Evolutionary conservation across 805 yeast genomes (phyloP).

Genomic region (Clavispora phyllophila): DNA sequence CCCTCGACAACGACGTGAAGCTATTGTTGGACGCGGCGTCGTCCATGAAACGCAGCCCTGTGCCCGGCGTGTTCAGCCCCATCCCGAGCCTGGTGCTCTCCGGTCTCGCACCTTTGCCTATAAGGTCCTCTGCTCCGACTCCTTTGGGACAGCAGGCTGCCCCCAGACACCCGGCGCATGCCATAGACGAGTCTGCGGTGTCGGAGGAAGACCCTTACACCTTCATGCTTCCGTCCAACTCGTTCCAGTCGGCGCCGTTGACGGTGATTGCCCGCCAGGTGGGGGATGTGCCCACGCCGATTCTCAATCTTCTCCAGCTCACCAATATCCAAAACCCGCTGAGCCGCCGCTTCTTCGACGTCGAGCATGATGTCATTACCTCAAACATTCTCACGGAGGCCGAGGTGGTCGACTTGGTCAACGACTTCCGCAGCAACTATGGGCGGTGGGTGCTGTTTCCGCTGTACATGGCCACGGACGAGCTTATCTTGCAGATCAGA

Average conservation of each 20-base stretch:
- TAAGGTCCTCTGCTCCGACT: not conserved
- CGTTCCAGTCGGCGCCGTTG: conserved; percentile 42
- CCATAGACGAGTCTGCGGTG: not conserved
- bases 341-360: conserved; percentile 9
- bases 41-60: conserved; percentile 15
- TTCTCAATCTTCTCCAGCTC: conserved; percentile 24
- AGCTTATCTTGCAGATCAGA: conserved; percentile 45
- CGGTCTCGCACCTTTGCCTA: not conserved
- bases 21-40: conserved; percentile 23
- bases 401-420: conserved; percentile 48
- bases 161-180: not conserved
- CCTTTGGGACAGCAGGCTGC: not conserved
- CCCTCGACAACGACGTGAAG: conserved; percentile 19
- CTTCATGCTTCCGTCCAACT: conserved; percentile 31
- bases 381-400: conserved; percentile 43
- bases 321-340: conserved; percentile 6
- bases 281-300: conserved; percentile 29
- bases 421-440: conserved; percentile 58
- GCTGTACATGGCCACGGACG: conserved; percentile 41
- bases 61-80: not conserved
- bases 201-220: conserved; percentile 8
- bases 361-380: conserved; percentile 44
- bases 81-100: not conserved
- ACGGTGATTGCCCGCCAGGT: conserved; percentile 32
- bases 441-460: conserved; percentile 80